Conservation (phyloP, 176 grass and related monocot genomes). For the Musa acuminata region DNA sequence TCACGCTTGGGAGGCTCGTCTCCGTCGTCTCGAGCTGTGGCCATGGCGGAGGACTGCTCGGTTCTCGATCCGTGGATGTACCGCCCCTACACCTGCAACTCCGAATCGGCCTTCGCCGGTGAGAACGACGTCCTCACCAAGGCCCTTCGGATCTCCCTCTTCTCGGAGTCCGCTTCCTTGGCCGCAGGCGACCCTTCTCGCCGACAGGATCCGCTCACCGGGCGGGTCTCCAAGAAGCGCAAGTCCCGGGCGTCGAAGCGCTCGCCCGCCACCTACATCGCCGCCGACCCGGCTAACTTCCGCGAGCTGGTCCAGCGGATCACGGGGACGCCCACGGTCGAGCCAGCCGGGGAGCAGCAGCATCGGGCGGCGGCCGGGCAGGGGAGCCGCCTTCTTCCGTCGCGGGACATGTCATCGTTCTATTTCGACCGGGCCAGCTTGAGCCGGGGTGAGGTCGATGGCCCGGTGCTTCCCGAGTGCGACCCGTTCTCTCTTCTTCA, state of each 20-base stretch:
- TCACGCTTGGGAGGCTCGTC: neutral
- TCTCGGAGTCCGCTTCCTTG: conserved; percentile 19
- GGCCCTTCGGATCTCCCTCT: conserved; percentile 48
- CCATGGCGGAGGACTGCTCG: conserved; percentile 38
- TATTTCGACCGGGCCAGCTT: neutral
- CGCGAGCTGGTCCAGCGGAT: conserved; percentile 81
- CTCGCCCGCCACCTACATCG: conserved; percentile 81
- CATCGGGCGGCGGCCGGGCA: too few relatives aligned
- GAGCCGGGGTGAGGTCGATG: neutral
- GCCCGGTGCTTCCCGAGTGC: conserved; percentile 1
- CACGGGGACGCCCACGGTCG: conserved; percentile 32
- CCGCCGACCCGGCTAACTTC: conserved; percentile 69
- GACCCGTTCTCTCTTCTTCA: conserved; percentile 40
- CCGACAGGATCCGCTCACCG: neutral
- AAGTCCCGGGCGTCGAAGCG: conserved; percentile 56
- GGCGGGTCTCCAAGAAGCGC: conserved; percentile 44
- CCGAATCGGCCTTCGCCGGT: neutral
- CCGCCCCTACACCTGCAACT: neutral
- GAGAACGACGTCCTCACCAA: conserved; percentile 42
- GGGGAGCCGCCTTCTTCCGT: conserved; percentile 19
- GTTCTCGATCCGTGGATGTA: conserved; percentile 34
- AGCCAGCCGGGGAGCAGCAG: neutral
- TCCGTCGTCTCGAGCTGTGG: neutral
- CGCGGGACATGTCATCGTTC: conserved; percentile 28
- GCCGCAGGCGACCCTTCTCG: neutral